These are phyloP conservation scores for Agapanthus africanus DNA, from an alignment of 106 monocot species.

Conservation along the genomic window DNA sequence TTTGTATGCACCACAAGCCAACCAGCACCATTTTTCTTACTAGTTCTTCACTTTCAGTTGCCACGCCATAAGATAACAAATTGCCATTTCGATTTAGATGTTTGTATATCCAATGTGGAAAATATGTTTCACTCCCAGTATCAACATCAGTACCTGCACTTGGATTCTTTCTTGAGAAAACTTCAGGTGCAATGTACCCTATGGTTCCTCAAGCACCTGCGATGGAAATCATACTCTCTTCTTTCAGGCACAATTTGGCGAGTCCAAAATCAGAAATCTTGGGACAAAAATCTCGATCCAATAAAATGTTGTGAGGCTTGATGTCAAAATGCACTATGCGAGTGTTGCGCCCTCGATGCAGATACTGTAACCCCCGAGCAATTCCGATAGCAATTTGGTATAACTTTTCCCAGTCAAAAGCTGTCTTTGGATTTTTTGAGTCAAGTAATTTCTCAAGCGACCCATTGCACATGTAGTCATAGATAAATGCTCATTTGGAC, in stretches of 20 bases:
- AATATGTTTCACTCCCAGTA: slow-evolving; percentile 14
- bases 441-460: slow-evolving; percentile 3
- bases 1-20: slow-evolving; percentile 32
- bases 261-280: slow-evolving; percentile 16
- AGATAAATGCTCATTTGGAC: slow-evolving; percentile 8
- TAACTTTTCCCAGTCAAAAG: slow-evolving; percentile 8
- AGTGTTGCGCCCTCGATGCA: slow-evolving; percentile 10
- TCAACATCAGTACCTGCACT: no score
- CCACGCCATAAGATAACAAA: no score
- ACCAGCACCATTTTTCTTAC: slow-evolving; percentile 21
- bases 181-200: slow-evolving; percentile 16
- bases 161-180: no score
- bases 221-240: slow-evolving; percentile 10
- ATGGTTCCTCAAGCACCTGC: slow-evolving; percentile 14
- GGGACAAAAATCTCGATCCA: slow-evolving; percentile 16
- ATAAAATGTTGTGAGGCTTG: slow-evolving; percentile 16
- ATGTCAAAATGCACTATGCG: slow-evolving; percentile 18
- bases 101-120: slow-evolving; percentile 18
- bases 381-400: slow-evolving; percentile 11
- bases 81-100: background rate
- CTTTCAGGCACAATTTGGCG: slow-evolving; percentile 5
- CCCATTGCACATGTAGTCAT: slow-evolving; percentile 16
- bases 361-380: slow-evolving; percentile 12
- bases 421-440: background rate
- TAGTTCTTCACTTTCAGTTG: slow-evolving; percentile 13